Conservation (phyloP, 1,284 basidiomycete genomes). For the Pisolithus thermaeus region DNA sequence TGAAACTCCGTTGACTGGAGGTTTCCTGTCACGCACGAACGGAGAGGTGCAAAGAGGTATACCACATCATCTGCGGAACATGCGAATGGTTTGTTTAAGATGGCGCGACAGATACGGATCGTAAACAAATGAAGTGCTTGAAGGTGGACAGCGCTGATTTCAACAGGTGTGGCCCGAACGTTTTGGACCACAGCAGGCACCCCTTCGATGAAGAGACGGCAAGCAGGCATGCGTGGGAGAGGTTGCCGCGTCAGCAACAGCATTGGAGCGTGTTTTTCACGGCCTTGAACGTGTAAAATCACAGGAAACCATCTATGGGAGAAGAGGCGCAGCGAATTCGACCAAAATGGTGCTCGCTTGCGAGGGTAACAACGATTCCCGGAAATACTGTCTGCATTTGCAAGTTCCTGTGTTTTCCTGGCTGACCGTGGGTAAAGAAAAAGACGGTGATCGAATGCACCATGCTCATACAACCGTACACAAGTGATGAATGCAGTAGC, state of each 20-base stretch:
- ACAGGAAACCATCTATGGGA: constrained; percentile 46
- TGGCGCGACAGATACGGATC: constrained; percentile 50
- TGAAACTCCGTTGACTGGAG: constrained; percentile 23
- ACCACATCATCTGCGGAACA: constrained; percentile 47
- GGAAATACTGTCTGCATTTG: constrained; percentile 25
- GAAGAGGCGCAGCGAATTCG: constrained; percentile 31
- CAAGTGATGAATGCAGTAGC: constrained; percentile 55
- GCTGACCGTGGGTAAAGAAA: constrained; percentile 31
- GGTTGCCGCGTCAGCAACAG: constrained; percentile 60
- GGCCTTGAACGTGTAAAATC: constrained; percentile 38
- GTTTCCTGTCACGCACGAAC: constrained; percentile 18
- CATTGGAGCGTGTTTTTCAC: constrained; percentile 46
- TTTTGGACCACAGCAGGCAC: constrained; percentile 38
- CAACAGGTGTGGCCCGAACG: constrained; percentile 41
- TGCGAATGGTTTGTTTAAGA: constrained; percentile 61
- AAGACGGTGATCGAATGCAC: constrained; percentile 47
- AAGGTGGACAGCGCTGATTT: constrained; percentile 40
- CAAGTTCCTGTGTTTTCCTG: constrained; percentile 8
- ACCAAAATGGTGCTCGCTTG: constrained; percentile 63
- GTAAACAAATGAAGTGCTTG: constrained; percentile 57
- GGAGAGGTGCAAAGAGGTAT: constrained; percentile 63
- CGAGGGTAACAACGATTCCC: constrained; percentile 51
- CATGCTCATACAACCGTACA: constrained; percentile 40
- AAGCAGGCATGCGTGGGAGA: constrained; percentile 47
- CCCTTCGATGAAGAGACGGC: constrained; percentile 56